phyloP scores from a whole-genome alignment of 805 yeast species.

The Peterozyma toletana region DNA sequence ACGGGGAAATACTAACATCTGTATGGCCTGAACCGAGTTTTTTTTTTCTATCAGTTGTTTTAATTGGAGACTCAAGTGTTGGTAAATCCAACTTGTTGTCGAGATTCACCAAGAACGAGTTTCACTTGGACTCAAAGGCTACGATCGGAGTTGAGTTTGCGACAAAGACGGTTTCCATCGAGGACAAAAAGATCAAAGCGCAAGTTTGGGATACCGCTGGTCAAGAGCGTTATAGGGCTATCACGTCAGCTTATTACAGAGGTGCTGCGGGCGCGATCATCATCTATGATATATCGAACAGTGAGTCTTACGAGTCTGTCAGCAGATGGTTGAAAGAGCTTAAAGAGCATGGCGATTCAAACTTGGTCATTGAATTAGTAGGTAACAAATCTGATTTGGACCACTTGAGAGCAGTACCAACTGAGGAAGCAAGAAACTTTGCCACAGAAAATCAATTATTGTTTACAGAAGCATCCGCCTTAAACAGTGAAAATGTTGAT shows the following conservation, averaged over 20 bases:
- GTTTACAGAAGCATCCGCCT: constrained; percentile 94
- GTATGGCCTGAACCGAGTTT: too few relatives aligned
- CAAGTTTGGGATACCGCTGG: constrained; percentile 99
- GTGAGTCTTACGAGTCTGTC: constrained; percentile 79
- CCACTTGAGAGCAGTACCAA: constrained; percentile 93
- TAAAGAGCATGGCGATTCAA: constrained; percentile 88
- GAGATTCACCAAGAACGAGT: constrained; percentile 92
- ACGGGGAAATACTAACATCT: constrained; percentile 8
- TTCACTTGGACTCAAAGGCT: constrained; percentile 87
- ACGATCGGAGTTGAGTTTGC: constrained; percentile 99
- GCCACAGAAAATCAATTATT: constrained; percentile 87
- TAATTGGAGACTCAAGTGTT: constrained; percentile 96
- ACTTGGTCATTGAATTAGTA: constrained; percentile 88
- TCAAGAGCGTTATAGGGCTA: constrained; percentile 96
- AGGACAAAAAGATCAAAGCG: constrained; percentile 78
- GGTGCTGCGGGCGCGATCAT: constrained; percentile 98
- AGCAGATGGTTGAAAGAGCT: constrained; percentile 87
- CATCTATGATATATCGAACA: constrained; percentile 91
- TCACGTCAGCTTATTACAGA: constrained; percentile 93
- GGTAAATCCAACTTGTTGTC: constrained; percentile 93
- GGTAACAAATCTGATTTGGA: constrained; percentile 90
- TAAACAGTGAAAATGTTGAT: constrained; percentile 92
- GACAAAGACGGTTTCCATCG: constrained; percentile 85
- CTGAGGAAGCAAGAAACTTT: constrained; percentile 93
- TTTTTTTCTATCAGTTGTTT: constrained; percentile 45